Percentiles rank a stretch among this genome's conserved stretches.
phyloP scores from a whole-genome alignment of 495 filamentous ascomycete species.

The Aspergillus indologenus region DNA sequence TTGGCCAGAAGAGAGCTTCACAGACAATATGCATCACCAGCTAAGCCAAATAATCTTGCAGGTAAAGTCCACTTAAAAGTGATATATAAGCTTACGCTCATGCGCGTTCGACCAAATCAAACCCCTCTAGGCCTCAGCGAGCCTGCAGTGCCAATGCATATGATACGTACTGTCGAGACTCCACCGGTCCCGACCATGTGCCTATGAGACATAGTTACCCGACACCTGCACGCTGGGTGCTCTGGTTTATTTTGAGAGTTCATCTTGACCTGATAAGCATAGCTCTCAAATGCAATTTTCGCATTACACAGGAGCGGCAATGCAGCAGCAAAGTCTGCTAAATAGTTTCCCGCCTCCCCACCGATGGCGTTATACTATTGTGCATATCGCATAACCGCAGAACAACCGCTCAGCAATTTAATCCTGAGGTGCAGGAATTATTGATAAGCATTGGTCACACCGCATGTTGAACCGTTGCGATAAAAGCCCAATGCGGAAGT shows the following conservation, averaged over 20 bases:
- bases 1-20: constrained; percentile 10
- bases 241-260: constrained; percentile 14
- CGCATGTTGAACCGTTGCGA: constrained; percentile 1
- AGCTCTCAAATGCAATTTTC: constrained; percentile 9
- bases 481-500: neutral
- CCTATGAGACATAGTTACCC: constrained; percentile 12
- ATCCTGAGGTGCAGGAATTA: neutral
- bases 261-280: neutral
- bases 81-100: constrained; percentile 16
- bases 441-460: constrained; percentile 5
- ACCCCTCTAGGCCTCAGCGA: constrained; percentile 7
- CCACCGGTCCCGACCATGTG: constrained; percentile 15
- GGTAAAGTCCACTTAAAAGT: constrained; percentile 5
- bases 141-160: constrained; percentile 17
- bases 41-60: constrained; percentile 9
- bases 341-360: neutral
- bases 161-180: constrained; percentile 14
- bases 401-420: neutral
- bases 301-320: neutral
- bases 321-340: constrained; percentile 7
- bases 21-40: constrained; percentile 1
- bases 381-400: neutral
- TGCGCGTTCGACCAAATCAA: constrained; percentile 16
- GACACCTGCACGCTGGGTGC: constrained; percentile 21
- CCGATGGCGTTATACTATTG: neutral